These are phyloP conservation scores for Candida tropicalis DNA, from an alignment of 1,139 yeast species.

Conservation along the genomic window DNA sequence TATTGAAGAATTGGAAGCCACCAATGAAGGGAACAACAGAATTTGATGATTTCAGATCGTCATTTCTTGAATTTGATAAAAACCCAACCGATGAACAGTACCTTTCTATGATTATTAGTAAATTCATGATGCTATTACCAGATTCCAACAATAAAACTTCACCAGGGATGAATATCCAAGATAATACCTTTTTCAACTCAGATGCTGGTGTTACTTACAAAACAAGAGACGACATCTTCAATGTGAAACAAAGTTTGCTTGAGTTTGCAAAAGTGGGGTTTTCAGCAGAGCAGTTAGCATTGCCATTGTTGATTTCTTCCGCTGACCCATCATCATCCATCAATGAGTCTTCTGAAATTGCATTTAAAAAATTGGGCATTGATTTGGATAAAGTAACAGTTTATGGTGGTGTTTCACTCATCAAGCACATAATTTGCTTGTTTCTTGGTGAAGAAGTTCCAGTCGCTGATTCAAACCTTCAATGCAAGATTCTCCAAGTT, in stretches of 20 bases:
- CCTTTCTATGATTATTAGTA: constrained; percentile 49
- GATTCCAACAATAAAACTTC: constrained; percentile 23
- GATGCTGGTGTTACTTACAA: constrained; percentile 67
- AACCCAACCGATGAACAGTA: constrained; percentile 41
- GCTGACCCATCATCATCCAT: constrained; percentile 60
- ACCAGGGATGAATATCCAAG: constrained; percentile 65
- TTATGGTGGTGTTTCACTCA: constrained; percentile 24
- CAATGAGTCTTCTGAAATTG: constrained; percentile 52
- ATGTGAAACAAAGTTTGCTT: constrained; percentile 43
- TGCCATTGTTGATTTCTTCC: constrained; percentile 64
- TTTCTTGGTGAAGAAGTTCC: constrained; percentile 51
- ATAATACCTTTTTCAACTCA: constrained; percentile 61
- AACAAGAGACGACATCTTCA: constrained; percentile 46
- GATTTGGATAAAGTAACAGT: constrained; percentile 49
- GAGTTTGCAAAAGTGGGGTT: constrained; percentile 45
- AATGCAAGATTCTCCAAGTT: constrained; percentile 58
- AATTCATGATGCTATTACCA: constrained; percentile 61
- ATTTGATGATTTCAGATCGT: constrained; percentile 35
- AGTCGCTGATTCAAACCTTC: constrained; percentile 58
- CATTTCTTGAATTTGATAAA: constrained; percentile 31
- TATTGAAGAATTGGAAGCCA: constrained; percentile 52
- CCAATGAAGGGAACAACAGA: constrained; percentile 52
- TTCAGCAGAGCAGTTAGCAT: constrained; percentile 30
- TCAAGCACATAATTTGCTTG: constrained; percentile 45
- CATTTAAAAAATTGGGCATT: constrained; percentile 51